phyloP scores from a whole-genome alignment of 208 protist species.

The Herpetomonas muscarum region DNA sequence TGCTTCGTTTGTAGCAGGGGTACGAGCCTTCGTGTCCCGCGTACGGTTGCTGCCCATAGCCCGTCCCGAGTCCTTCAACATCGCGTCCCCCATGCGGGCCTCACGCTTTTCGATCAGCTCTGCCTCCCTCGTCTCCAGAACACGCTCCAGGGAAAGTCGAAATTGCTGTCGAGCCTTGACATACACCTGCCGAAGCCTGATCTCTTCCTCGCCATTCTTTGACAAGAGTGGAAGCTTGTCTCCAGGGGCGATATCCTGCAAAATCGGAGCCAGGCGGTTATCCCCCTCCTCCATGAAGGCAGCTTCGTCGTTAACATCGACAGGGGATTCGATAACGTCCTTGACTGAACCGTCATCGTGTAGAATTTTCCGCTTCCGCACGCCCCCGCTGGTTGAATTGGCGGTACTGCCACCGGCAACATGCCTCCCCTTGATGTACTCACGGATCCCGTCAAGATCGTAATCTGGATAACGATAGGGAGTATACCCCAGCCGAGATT shows the following conservation, averaged over 20 bases:
- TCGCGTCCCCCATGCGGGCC: background rate
- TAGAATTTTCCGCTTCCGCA: conserved; percentile 35
- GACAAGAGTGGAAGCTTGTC: conserved; percentile 45
- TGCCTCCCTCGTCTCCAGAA: conserved; percentile 6
- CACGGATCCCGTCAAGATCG: conserved; percentile 38
- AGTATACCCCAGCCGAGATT: conserved; percentile 52
- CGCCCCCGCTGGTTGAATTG: conserved; percentile 6
- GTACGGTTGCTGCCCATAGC: conserved; percentile 1
- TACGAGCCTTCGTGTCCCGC: background rate
- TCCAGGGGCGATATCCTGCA: conserved; percentile 29
- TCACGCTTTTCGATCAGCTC: background rate
- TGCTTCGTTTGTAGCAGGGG: no score
- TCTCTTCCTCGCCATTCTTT: conserved; percentile 23
- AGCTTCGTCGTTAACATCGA: conserved; percentile 27
- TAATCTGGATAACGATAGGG: conserved; percentile 83
- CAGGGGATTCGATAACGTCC: conserved; percentile 41
- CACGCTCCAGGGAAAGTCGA: conserved; percentile 12
- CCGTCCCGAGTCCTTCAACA: background rate
- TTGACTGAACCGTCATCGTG: conserved; percentile 47
- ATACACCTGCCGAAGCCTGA: conserved; percentile 30
- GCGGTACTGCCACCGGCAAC: background rate
- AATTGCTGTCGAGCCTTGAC: conserved; percentile 16
- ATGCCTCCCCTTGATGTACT: conserved; percentile 15
- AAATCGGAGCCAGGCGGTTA: conserved; percentile 39
- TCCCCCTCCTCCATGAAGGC: conserved; percentile 20